Evolutionary conservation across 2,329 filamentous ascomycete genomes (phyloP), one percentile per base, ranked within the genome.

Genomic region (Microsporum canis): DNA sequence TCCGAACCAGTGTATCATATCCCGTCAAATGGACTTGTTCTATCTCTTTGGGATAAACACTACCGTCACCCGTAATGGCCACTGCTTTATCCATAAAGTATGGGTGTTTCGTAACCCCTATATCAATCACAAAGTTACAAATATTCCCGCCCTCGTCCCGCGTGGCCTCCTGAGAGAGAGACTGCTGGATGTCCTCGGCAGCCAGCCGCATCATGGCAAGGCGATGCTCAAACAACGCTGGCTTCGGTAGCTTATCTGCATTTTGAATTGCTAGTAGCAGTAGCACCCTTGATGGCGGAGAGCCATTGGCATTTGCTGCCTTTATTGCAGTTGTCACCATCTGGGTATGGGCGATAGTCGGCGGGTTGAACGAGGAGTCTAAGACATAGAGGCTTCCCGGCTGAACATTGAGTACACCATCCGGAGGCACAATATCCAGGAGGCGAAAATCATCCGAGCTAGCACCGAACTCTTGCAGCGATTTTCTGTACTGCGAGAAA

Each of bases 321-420:
- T 73, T 71, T 3, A 86, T 65, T 1, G 83, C 82, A 14, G 80
- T 79, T 34, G 75, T 76, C 3, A 79, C 81, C 38, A 87, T 79
- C 27, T 75, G 74, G 17, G 80, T 73, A 67, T 87, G 84, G 7
- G 84, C 84, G 59, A 76, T 73, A 2, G 82, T 84, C 1, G 84
- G 84, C 8, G 84, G 84, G 64, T 87, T 87, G 78, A 85, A 86
- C 29, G 82, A 85, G 0, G 83, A 85, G 68, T 86, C 84, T 53
- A 86, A 76, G 60, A 87, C 82, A 71, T 84, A 84, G 59, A 87
- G 78, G 53, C 57, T 64, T 29, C 33, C 59, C 33, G 62, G 51
- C 31, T 63, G 55, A 2, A n/a, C n/a, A 61, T 62, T 39, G 63
- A 63, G 23, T 66, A 60, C 39, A 3, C 55, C 51, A 36, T 39